Conservation (phyloP, 306 rosid genomes). For the Cucurbita ficifolia region DNA sequence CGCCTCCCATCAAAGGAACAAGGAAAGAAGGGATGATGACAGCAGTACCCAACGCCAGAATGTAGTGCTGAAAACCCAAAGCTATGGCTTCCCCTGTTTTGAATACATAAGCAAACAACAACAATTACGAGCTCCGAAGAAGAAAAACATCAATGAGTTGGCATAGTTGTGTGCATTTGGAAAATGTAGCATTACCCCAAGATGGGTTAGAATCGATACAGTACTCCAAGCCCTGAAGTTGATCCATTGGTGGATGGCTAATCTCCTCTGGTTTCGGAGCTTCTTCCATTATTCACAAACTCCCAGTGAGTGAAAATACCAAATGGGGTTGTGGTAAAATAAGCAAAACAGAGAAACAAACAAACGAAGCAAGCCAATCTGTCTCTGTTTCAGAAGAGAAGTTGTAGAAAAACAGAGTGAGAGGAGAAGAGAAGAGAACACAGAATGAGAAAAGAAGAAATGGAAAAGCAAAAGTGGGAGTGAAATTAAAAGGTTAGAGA, state of each 20-base stretch:
- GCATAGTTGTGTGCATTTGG: background rate
- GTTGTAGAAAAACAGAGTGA: constrained; percentile 12
- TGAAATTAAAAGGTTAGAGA: constrained; percentile 14
- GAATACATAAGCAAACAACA: constrained; percentile 10
- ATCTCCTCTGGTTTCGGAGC: constrained; percentile 72
- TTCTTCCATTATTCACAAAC: constrained; percentile 38
- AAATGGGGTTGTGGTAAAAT: constrained; percentile 14
- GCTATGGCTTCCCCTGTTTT: constrained; percentile 73
- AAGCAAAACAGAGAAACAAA: constrained; percentile 7
- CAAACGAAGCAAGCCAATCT: background rate
- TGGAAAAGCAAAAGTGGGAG: background rate
- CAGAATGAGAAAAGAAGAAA: background rate
- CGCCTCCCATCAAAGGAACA: constrained; percentile 94
- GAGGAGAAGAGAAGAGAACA: background rate
- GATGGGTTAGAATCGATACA: constrained; percentile 94
- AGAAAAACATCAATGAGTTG: background rate
- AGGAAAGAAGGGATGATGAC: constrained; percentile 97
- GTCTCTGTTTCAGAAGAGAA: background rate
- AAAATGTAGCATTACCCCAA: constrained; percentile 54
- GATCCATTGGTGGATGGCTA: constrained; percentile 86
- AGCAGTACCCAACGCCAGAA: constrained; percentile 93
- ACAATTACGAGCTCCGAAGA: background rate
- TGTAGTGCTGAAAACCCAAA: constrained; percentile 94
- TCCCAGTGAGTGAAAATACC: constrained; percentile 8
- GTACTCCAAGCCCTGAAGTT: constrained; percentile 95